A percentile compares a stretch with the other conserved stretches of the same genome.
Evolutionary conservation across 2,329 filamentous ascomycete genomes (phyloP).

Genomic region (Hypoxylon rubiginosum): DNA sequence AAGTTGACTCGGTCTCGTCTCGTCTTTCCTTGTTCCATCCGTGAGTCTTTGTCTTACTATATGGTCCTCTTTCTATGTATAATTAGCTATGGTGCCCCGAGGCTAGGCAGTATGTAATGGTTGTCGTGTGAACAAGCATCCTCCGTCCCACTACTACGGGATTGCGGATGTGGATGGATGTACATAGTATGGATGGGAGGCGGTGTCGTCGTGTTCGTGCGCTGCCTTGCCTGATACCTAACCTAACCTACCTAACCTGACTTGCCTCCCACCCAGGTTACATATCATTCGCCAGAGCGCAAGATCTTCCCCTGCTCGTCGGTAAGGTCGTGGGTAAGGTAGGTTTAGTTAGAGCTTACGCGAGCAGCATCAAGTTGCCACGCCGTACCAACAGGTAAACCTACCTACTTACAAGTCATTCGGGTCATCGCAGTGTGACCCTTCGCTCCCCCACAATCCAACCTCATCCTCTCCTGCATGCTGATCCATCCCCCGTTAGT

Average conservation of each 20-base stretch:
- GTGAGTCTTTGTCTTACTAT: no score
- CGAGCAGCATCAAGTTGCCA: background rate
- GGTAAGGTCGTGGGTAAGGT: background rate
- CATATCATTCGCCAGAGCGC: background rate
- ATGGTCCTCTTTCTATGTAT: no score
- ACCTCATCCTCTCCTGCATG: background rate
- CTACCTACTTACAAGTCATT: background rate
- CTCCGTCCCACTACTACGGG: slow-evolving; percentile 6
- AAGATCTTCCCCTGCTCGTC: background rate
- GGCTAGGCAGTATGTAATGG: background rate
- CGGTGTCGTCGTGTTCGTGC: slow-evolving; percentile 7
- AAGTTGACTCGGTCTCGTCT: no score
- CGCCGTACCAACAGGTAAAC: background rate
- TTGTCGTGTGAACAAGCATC: background rate
- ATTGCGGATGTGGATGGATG: background rate
- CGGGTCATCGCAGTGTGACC: background rate
- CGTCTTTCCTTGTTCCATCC: no score
- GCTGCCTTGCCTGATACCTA: background rate
- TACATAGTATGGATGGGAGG: slow-evolving; percentile 10
- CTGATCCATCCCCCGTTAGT: background rate
- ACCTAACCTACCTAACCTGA: background rate
- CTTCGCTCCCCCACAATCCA: background rate
- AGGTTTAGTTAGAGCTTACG: background rate
- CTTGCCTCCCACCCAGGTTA: background rate
- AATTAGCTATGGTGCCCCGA: no score